phyloP scores from a whole-genome alignment of 352 stramenopile species.

The Phytophthora fragariaefolia region DNA sequence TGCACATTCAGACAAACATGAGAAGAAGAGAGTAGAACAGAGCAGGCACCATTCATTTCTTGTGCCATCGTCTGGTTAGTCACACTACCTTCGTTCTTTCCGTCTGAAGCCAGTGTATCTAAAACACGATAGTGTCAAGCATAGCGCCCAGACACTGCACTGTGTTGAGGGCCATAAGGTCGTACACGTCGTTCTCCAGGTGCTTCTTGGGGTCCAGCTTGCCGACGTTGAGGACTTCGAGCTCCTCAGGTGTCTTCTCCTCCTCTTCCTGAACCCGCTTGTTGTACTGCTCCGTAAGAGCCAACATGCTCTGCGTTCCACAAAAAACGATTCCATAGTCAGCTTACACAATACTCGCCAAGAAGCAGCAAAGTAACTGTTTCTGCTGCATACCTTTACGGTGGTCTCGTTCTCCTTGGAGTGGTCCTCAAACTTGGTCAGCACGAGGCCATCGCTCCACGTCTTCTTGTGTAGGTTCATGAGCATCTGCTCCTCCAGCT shows the following conservation, averaged over 20 bases:
- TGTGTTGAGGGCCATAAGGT: conserved; percentile 99
- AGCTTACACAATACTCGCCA: background rate
- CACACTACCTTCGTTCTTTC: conserved; percentile 21
- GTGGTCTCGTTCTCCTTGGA: conserved; percentile 92
- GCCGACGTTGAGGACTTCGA: conserved; percentile 98
- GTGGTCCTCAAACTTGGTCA: conserved; percentile 97
- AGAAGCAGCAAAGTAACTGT: conserved; percentile 1
- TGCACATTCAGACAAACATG: conserved; percentile 13
- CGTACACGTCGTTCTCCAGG: conserved; percentile 94
- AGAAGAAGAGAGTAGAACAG: conserved; percentile 15
- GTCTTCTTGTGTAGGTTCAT: conserved; percentile 99
- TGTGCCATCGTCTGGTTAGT: conserved; percentile 17
- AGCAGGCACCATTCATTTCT: conserved; percentile 30
- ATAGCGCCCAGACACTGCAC: conserved; percentile 98
- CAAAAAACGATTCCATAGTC: conserved; percentile 75
- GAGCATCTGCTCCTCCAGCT: conserved; percentile 99
- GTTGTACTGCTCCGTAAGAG: conserved; percentile 97
- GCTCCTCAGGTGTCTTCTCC: conserved; percentile 97
- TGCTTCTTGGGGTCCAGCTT: conserved; percentile 97
- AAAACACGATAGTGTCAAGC: conserved; percentile 99
- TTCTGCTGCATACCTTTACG: conserved; percentile 89
- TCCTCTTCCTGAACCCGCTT: conserved; percentile 94
- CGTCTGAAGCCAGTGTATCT: conserved; percentile 34
- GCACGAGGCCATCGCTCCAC: conserved; percentile 96
- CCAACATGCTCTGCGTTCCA: conserved; percentile 88